Evolutionary conservation across 2,329 filamentous ascomycete species (phyloP).

Genomic region (Rutstroemia sp.): DNA sequence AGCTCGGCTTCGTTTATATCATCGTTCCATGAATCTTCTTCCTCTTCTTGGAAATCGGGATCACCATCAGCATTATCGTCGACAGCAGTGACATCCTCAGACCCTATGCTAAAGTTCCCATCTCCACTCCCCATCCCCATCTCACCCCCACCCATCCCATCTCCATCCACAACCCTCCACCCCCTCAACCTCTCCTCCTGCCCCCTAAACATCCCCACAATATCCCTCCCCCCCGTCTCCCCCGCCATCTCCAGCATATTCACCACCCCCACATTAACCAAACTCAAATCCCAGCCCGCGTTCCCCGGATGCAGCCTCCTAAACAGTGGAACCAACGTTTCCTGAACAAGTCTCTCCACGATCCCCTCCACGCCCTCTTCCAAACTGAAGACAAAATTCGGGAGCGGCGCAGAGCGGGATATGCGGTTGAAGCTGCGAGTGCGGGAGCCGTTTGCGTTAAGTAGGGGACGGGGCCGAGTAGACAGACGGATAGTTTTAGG

Average conservation of each 20-base stretch:
- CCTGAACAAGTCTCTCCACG: slow-evolving; percentile 61
- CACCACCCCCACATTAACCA: slow-evolving; percentile 81
- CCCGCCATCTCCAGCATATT: slow-evolving; percentile 63
- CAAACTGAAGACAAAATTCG: slow-evolving; percentile 64
- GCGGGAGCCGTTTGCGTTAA: slow-evolving; percentile 43
- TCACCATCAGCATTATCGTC: too few species aligned
- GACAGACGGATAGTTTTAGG: slow-evolving; percentile 78
- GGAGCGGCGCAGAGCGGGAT: slow-evolving; percentile 68
- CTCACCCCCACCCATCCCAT: neutral
- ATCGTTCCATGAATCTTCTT: slow-evolving; percentile 22
- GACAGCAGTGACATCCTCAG: slow-evolving; percentile 18
- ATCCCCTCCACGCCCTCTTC: slow-evolving; percentile 49
- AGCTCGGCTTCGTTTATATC: slow-evolving; percentile 19
- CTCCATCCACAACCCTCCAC: slow-evolving; percentile 49
- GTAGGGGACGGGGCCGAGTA: slow-evolving; percentile 54
- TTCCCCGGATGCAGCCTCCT: slow-evolving; percentile 60
- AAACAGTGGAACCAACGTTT: slow-evolving; percentile 65
- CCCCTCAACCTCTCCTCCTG: slow-evolving; percentile 64
- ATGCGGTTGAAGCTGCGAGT: slow-evolving; percentile 58
- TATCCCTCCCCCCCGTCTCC: slow-evolving; percentile 56
- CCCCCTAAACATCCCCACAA: slow-evolving; percentile 71
- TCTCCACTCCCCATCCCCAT: slow-evolving; percentile 14
- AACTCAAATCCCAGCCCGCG: slow-evolving; percentile 66
- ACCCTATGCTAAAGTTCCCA: slow-evolving; percentile 12
- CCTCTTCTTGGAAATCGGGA: slow-evolving; percentile 14